Evolutionary conservation across 768 basidiomycete species (phyloP), one percentile per base, ranked within the genome.

Genomic region (Mycena venus): DNA sequence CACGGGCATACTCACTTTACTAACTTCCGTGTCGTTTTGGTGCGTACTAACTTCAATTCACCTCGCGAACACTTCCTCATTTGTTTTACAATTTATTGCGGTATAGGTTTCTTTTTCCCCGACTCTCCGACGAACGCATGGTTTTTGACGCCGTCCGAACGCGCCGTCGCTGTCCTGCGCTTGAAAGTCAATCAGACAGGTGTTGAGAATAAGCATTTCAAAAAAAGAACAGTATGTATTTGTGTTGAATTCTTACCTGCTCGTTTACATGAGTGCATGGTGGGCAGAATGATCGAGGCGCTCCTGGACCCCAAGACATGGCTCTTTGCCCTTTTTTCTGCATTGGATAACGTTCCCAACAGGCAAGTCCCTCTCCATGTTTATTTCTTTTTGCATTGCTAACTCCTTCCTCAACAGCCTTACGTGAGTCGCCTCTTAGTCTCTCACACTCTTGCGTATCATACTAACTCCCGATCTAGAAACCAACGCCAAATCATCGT

Each of bases 111-210:
- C n/a, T 53, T 70, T 6, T 10, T 91, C 91, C 82, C 91, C 91
- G 87, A 91, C 78, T 91, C 90, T 23, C 91, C 91, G 0, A 88
- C 91, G 12, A 89, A 75, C 60, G 91, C 91, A 9, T 88, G 88
- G 88, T 92, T 92, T 21, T 36, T 60, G 11, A 60, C 58, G 19
- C 58, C 58, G 4, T 8, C 23, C 8, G 58, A 40, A n/a, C 87
- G 89, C 12, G 83, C 80, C 8, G 84, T 81, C n/a, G 91, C 91
- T 0, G 85, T 92, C 21, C 3, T 82, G 64, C 87, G 91, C 6
- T 85, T 92, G 69, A 92, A 70, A n/a, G n/a, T 47, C 23, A 94
- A 95, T 75, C 93, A 95, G 88, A 93, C 93, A 0, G 94, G 94
- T 40, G 89, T 95, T 12, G 94, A 95, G 82, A 95, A 94, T 80